A percentile compares a stretch with the other conserved stretches of the same genome.
phyloP scores from a whole-genome alignment of 441 rosid genomes.

The Populus hybrid region DNA sequence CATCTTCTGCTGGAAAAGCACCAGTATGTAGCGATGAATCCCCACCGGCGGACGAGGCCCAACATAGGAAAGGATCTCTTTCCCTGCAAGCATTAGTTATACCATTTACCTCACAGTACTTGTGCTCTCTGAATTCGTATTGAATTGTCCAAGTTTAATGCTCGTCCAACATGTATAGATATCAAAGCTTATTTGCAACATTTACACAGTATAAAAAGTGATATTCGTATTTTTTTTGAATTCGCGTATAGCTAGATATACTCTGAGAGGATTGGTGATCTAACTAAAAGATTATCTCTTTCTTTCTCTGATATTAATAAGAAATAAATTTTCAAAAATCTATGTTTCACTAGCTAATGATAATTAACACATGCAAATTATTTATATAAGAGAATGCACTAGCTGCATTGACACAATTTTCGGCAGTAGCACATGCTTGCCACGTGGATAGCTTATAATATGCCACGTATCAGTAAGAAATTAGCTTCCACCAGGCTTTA shows the following conservation, averaged over 20 bases:
- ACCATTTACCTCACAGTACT: not conserved
- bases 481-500: too few relatives aligned
- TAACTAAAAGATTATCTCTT: too few relatives aligned
- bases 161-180: not conserved
- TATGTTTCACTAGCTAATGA: too few relatives aligned
- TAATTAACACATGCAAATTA: not conserved
- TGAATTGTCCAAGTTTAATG: not conserved
- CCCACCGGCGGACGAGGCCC: slow-evolving; percentile 82
- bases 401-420: not conserved
- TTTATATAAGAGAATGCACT: not conserved
- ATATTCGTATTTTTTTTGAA: too few relatives aligned
- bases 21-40: slow-evolving; percentile 74
- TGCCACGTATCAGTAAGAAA: not conserved
- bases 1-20: slow-evolving; percentile 63
- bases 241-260: too few relatives aligned
- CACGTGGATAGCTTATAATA: not conserved
- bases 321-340: too few relatives aligned
- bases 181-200: not conserved
- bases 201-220: too few relatives aligned
- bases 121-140: too few relatives aligned
- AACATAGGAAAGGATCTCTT: slow-evolving; percentile 54
- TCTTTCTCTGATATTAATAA: too few relatives aligned
- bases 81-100: slow-evolving; percentile 38
- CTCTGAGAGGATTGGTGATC: too few relatives aligned
- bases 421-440: not conserved